These are phyloP conservation scores for Moniliophthora roreri DNA, from an alignment of 1,284 basidiomycete species.

Conservation along the genomic window DNA sequence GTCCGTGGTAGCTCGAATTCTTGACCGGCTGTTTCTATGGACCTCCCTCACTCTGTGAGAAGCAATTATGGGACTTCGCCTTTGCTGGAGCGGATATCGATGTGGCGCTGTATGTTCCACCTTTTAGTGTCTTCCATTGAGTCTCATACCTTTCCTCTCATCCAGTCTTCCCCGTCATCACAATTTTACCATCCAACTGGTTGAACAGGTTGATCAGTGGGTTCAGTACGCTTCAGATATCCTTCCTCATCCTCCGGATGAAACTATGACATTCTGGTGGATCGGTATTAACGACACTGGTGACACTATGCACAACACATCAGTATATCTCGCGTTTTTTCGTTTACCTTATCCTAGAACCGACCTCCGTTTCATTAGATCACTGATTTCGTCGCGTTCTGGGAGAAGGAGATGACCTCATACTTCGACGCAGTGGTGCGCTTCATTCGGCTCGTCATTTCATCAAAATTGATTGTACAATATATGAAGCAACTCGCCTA, in stretches of 20 bases:
- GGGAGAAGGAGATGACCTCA: conserved; percentile 48
- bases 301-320: conserved; percentile 44
- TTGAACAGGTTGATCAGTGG: conserved; percentile 54
- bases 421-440: conserved; percentile 54
- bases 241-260: conserved; percentile 40
- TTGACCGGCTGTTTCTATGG: conserved; percentile 51
- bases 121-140: neutral
- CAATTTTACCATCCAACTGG: conserved; percentile 46
- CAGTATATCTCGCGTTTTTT: conserved; percentile 27
- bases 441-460: neutral
- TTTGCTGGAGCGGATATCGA: conserved; percentile 58
- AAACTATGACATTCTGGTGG: conserved; percentile 56
- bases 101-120: conserved; percentile 35
- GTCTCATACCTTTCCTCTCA: neutral
- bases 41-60: conserved; percentile 38
- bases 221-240: conserved; percentile 39
- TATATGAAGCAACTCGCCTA: conserved; percentile 38
- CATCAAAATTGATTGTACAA: neutral
- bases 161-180: conserved; percentile 40
- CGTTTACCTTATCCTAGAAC: neutral
- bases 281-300: conserved; percentile 61
- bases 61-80: conserved; percentile 56
- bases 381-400: conserved; percentile 47
- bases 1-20: conserved; percentile 42
- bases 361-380: conserved; percentile 32